Conservation (phyloP, 106 monocot genomes). For the Dioscorea alata region DNA sequence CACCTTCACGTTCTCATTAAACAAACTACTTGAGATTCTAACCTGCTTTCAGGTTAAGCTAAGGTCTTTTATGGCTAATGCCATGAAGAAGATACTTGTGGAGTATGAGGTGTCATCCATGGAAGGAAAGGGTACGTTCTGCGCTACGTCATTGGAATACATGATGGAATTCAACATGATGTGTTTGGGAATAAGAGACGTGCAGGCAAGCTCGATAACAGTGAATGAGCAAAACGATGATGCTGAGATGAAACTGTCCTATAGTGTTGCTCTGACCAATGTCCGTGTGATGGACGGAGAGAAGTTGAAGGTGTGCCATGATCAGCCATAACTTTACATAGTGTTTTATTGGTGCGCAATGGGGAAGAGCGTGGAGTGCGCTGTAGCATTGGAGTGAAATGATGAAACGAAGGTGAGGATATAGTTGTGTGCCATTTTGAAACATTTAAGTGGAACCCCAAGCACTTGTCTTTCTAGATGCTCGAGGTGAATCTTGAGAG, state of each 20-base stretch:
- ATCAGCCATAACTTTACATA: constrained; percentile 45
- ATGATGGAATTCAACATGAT: constrained; percentile 63
- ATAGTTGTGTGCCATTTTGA: constrained; percentile 50
- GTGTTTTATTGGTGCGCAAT: constrained; percentile 64
- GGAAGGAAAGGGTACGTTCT: constrained; percentile 30
- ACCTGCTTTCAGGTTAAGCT: constrained; percentile 27
- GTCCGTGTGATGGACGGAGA: constrained; percentile 10
- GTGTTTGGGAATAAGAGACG: constrained; percentile 24
- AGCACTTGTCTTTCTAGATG: constrained; percentile 49
- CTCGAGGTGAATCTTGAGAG: constrained; percentile 54
- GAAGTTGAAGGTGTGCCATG: constrained; percentile 51
- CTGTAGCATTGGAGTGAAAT: constrained; percentile 30
- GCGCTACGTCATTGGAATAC: constrained; percentile 76
- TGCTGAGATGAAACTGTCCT: constrained; percentile 30
- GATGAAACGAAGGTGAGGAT: constrained; percentile 45
- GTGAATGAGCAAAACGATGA: constrained; percentile 12
- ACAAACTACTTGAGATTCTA: constrained; percentile 34
- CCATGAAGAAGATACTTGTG: constrained; percentile 24
- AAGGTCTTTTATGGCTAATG: constrained; percentile 18
- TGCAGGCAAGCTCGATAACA: constrained; percentile 30
- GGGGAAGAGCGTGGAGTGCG: constrained; percentile 21
- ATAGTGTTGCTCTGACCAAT: constrained; percentile 16
- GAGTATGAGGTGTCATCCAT: constrained; percentile 35
- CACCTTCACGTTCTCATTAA: no score
- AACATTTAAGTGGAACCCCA: constrained; percentile 54